Conservation (phyloP, 2,329 filamentous ascomycete species). For the Xylariaceae sp. region DNA sequence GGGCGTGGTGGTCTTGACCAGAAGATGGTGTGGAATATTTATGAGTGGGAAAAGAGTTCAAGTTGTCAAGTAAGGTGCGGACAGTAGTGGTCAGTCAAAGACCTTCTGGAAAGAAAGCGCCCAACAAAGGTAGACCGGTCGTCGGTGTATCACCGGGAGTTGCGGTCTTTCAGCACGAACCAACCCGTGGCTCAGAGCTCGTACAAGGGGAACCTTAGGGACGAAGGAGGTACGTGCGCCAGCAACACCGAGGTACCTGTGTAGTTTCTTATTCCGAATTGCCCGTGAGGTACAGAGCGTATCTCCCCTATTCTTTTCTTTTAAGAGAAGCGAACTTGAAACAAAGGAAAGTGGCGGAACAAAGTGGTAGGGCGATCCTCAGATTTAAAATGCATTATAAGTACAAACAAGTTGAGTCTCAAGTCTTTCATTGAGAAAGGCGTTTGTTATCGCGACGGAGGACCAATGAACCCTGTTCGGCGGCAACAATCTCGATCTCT, state of each 20-base stretch:
- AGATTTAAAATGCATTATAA: no score
- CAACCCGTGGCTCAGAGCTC: no score
- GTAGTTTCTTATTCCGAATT: not conserved
- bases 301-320: not conserved
- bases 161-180: constrained; percentile 28
- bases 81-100: constrained; percentile 17
- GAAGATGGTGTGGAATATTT: constrained; percentile 16
- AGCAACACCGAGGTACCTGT: constrained; percentile 14
- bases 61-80: constrained; percentile 21
- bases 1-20: constrained; percentile 9
- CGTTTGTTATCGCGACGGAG: no score
- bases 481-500: no score
- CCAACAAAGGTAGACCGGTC: constrained; percentile 2
- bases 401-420: no score
- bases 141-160: constrained; percentile 16
- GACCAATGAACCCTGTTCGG: no score
- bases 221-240: constrained; percentile 14
- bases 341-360: constrained; percentile 14
- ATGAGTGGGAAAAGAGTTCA: constrained; percentile 22
- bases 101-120: not conserved
- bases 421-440: no score
- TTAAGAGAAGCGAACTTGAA: constrained; percentile 7
- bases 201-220: no score
- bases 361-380: no score
- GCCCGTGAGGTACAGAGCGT: not conserved